Evolutionary conservation across 2,329 filamentous ascomycete genomes (phyloP).

Genomic region (Trematosphaeria pertusa): DNA sequence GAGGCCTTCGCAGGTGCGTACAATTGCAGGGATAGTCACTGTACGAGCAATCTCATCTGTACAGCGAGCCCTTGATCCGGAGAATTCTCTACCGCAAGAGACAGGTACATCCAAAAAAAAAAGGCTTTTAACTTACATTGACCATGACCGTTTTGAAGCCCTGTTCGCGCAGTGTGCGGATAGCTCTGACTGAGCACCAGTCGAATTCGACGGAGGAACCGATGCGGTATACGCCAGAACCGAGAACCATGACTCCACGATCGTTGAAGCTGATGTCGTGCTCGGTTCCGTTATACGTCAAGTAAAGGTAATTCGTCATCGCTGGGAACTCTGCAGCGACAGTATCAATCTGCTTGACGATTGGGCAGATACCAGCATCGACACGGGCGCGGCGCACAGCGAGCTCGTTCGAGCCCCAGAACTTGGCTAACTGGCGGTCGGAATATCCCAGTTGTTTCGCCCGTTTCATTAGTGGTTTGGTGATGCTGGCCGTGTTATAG

Average conservation of each 20-base stretch:
- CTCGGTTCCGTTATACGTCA: conserved; percentile 92
- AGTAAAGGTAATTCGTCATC: conserved; percentile 93
- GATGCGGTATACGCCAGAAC: conserved; percentile 95
- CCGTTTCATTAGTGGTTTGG: conserved; percentile 72
- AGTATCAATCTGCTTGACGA: conserved; percentile 98
- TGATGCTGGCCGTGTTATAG: conserved; percentile 71
- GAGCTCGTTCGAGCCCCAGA: conserved; percentile 93
- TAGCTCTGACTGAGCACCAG: conserved; percentile 96
- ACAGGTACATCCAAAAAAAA: no score
- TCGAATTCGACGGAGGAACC: conserved; percentile 98
- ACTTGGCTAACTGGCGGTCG: conserved; percentile 90
- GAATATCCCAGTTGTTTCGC: conserved; percentile 96
- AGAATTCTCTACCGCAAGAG: no score
- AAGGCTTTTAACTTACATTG: conserved; percentile 56
- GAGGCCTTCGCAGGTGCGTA: no score
- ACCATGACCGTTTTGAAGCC: conserved; percentile 97
- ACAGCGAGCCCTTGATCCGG: no score
- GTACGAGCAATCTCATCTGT: no score
- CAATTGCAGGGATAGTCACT: no score
- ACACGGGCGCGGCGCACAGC: conserved; percentile 83
- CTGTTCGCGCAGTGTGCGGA: conserved; percentile 83
- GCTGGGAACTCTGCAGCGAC: conserved; percentile 97
- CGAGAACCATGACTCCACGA: conserved; percentile 93
- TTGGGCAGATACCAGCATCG: conserved; percentile 85
- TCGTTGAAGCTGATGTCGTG: conserved; percentile 86